Evolutionary conservation across 169 alveolate species (phyloP), one percentile per base, ranked within the genome.

Genomic region (Plasmodium cynomolgi): DNA sequence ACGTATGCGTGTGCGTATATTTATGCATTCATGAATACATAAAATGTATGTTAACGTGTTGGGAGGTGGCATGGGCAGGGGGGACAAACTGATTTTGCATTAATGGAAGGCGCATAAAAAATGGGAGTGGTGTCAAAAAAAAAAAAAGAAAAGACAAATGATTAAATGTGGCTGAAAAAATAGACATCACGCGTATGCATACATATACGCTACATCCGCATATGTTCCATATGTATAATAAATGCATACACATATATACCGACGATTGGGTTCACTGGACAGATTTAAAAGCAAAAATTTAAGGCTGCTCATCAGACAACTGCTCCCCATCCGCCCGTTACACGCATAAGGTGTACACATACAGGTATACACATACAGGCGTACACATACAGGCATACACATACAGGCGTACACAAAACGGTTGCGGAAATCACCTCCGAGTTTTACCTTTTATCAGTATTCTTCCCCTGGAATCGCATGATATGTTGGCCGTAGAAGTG

Each of bases 381-480:
- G 44, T 17, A 4, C 71, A 41, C 86, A 81, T 81, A 44, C 2
- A 44, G 29, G 7, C 8, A 2, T 41, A n/a, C 56, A 2, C 29
- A 44, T 83, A 23, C 39, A 62, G 11, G 50, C 23, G 29, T 33
- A 6, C 20, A 23, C 73, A 90, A 8, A 85, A n/a, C n/a, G 1
- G 39, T 8, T 84, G 23, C 13, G 74, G 47, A 41, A 68, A 68
- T 62, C 3, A 50, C 7, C 29, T 68, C 15, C 74, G 23, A 11
- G 23, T 8, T 56, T n/a, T 90, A 90, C 91, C 91, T 71, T 90
- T 90, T 44, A 90, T 39, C 81, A 90, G 72, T 80, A 90, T 90
- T 26, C 90, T 90, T 62, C 94, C 94, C 33, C 44, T 90, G n/a
- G 94, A 58, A 47, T 56, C 94, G 50, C 94, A 90, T 39, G 94